Evolutionary conservation across 2,329 filamentous ascomycete species (phyloP).

Genomic region (Hypoxylon sp.): DNA sequence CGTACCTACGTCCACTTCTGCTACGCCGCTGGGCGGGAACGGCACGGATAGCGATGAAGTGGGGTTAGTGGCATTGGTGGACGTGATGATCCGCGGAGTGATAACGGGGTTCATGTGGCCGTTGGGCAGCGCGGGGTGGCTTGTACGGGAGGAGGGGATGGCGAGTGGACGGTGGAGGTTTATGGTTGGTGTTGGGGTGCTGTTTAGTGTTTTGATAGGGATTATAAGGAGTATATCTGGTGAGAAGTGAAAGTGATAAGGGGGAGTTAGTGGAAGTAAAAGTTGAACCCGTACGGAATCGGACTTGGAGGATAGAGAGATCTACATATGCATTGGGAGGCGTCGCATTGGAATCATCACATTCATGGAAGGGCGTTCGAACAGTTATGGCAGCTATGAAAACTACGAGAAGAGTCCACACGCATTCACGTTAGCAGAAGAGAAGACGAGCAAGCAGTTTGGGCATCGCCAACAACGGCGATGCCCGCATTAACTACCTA

Average conservation of each 20-base stretch:
- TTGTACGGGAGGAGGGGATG: conserved; percentile 87
- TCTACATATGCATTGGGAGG: conserved; percentile 34
- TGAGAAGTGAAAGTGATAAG: conserved; percentile 45
- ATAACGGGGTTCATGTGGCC: conserved; percentile 97
- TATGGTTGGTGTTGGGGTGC: conserved; percentile 86
- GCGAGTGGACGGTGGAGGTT: conserved; percentile 88
- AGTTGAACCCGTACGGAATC: neutral
- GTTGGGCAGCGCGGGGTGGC: conserved; percentile 86
- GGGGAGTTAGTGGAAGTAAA: neutral
- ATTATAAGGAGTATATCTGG: conserved; percentile 56
- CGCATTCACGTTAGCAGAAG: conserved; percentile 21
- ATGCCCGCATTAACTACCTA: conserved; percentile 52
- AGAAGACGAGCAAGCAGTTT: conserved; percentile 41
- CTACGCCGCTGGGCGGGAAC: conserved; percentile 48
- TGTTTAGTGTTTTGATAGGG: conserved; percentile 66
- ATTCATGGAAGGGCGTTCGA: conserved; percentile 28
- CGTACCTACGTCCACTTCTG: conserved; percentile 41
- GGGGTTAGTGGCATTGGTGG: conserved; percentile 72
- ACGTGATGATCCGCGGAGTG: conserved; percentile 90
- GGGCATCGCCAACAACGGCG: conserved; percentile 50
- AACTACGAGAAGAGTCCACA: neutral
- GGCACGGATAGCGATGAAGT: conserved; percentile 63
- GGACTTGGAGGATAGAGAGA: neutral
- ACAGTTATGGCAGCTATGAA: neutral
- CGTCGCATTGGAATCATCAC: conserved; percentile 23